Percentiles rank a stretch among this genome's conserved stretches.
Conservation (phyloP, 352 stramenopile species). For the Phytophthora palmivora region DNA sequence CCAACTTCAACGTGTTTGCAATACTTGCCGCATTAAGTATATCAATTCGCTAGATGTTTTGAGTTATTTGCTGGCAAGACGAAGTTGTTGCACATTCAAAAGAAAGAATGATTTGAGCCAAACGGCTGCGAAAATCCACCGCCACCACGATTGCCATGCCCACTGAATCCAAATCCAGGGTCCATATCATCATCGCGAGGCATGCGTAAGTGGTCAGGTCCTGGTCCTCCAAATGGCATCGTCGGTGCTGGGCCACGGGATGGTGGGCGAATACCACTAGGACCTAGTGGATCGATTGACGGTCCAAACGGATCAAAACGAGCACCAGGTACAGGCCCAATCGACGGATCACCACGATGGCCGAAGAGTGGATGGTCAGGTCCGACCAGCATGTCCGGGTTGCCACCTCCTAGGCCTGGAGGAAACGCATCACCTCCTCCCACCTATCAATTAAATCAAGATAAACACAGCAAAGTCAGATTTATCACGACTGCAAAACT, state of each 20-base stretch:
- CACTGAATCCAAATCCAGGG: conserved; percentile 48
- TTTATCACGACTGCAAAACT: neutral
- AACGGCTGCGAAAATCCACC: conserved; percentile 59
- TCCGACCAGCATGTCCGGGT: conserved; percentile 78
- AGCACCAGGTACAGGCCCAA: conserved; percentile 70
- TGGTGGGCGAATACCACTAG: conserved; percentile 49
- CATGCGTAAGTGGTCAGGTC: conserved; percentile 85
- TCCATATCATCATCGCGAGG: conserved; percentile 70
- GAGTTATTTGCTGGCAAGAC: neutral
- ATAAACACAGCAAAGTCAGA: neutral
- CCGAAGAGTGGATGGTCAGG: conserved; percentile 81
- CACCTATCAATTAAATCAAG: conserved; percentile 36
- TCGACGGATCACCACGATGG: conserved; percentile 55
- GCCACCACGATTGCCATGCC: conserved; percentile 33
- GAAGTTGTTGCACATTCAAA: conserved; percentile 24
- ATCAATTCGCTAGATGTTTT: too few species aligned
- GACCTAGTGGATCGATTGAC: conserved; percentile 56
- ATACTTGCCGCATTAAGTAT: too few species aligned
- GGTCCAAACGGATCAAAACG: conserved; percentile 89
- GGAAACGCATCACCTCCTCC: conserved; percentile 75
- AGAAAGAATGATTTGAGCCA: conserved; percentile 75
- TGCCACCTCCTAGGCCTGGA: conserved; percentile 59
- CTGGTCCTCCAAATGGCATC: conserved; percentile 78
- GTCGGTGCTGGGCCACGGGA: conserved; percentile 51
- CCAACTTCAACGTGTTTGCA: neutral